Evolutionary conservation across 1,284 basidiomycete species (phyloP), one percentile per base, ranked within the genome.

Genomic region (Puccinia horiana): DNA sequence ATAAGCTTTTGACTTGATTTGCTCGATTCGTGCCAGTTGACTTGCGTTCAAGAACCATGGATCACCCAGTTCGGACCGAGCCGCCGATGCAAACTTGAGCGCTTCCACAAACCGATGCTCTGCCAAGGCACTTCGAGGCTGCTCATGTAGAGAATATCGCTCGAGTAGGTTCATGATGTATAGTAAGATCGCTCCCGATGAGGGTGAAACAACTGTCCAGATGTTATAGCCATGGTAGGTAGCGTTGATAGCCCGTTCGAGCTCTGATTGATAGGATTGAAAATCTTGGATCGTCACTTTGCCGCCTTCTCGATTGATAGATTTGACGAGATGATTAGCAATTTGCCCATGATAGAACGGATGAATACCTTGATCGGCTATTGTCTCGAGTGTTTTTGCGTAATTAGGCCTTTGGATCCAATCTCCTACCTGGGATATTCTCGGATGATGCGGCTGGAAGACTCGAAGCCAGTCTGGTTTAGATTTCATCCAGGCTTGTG

Each of bases 161-260:
- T 94, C 93, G 67, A 93, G 87, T 29, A 94, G 86, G 85, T 95
- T 94, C 35, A 95, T 88, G 90, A 94, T 92, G 85, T 93, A 91
- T 63, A 94, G 86, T 42, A 95, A 87, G 9, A 92, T 92, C 85
- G 92, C 91, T 26, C 94, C 94, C 40, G 91, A 93, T 3, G 93
- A 92, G 8, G 95, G 96, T 14, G 93, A 92, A 85, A 91, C 91
- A 0, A 93, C 91, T 0, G 94, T 95, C 87, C 94, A 97, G 35
- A 98, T 89, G 82, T 90, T 93, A 84, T 91, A 91, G 63, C 91
- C 91, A 76, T 76, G 74, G 87, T 94, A 98, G 0, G 90, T 91
- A 5, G 93, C 93, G 85, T 91, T 86, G 58, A 97, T 88, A 5
- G 96, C 93, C 47, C 89, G 91, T 80, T 90, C 88, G n/a, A 94